Base-by-base conservation (phyloP, 2,329 filamentous ascomycete species). In the Aspergillus jensenii region DNA sequence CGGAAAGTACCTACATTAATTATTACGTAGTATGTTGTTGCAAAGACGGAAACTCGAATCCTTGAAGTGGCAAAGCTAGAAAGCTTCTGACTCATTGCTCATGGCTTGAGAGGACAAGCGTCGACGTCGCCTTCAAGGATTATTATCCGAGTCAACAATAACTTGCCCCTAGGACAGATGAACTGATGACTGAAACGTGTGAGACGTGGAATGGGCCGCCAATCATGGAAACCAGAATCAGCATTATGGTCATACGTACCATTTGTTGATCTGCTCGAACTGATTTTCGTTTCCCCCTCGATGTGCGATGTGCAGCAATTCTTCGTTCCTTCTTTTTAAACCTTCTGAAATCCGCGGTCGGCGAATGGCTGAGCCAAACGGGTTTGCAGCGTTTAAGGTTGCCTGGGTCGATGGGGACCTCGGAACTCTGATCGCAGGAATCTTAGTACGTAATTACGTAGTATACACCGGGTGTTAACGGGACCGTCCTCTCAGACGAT, bases 401-500 rank as follows among this genome's bases (percentile, higher is more conserved):
- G 45, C 45, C 45, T 58, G 56, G 33, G n/a, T 39, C 31, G 44
- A 39, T 53, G 50, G 43, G 46, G 50, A 39, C 37, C n/a, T 23
- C 27, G 15, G 15, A 19, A 23, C 14, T 44, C 35, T 37, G 12
- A n/a, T n/a, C 35, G 35, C 35, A 23, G 27, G 17, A 53, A 17
- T 35, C 25, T 55, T 9, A 31, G 31, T 14, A 19, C 21, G 21
- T 21, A 21, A 21, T 21, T 21, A 4, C 21, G 21, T 15, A n/a
- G n/a, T 44, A n/a, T 37, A 47, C 21, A 50, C 45, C 51, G 56
- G 56, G 56, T 55, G 56, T 54, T 46, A 50, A 58, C 56, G 51
- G 56, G n/a, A 47, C 27, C 3, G 15, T 17, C 8, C 17, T 8
- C 14, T 41, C 47, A 41, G 52, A 37, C 12, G 41, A 40, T 47